These are phyloP conservation scores for Ophiocordyceps camponoti-saundersi DNA, from an alignment of 2,329 filamentous ascomycete genomes.

Conservation along the genomic window DNA sequence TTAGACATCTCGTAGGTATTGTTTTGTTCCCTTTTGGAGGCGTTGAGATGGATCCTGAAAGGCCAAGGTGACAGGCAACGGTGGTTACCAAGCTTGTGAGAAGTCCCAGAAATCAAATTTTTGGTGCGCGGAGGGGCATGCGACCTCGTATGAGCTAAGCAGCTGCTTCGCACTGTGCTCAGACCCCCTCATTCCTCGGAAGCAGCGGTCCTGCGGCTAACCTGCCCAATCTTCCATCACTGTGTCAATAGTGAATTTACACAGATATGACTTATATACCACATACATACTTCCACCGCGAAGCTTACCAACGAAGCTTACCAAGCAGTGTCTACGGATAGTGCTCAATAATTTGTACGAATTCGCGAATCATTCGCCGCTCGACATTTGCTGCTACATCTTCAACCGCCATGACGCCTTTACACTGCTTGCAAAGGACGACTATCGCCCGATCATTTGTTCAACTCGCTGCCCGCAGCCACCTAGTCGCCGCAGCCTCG, in stretches of 20 bases:
- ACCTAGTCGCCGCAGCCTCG: constrained; percentile 9
- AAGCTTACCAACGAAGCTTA: not conserved
- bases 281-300: too few relatives aligned
- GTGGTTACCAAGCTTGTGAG: not conserved
- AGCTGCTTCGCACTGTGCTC: constrained; percentile 5
- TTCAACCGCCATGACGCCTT: constrained; percentile 11
- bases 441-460: constrained; percentile 23
- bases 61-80: constrained; percentile 1
- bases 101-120: constrained; percentile 19
- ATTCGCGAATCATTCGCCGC: not conserved
- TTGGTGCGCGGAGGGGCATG: constrained; percentile 23
- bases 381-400: not conserved
- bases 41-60: constrained; percentile 2
- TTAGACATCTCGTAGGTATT: constrained; percentile 58
- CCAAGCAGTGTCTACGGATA: not conserved
- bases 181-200: too few relatives aligned
- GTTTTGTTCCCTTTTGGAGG: constrained; percentile 5
- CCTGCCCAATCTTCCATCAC: too few relatives aligned
- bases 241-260: not conserved
- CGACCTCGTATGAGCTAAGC: constrained; percentile 19
- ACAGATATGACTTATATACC: not conserved
- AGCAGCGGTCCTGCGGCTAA: too few relatives aligned
- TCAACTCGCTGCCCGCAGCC: constrained; percentile 20
- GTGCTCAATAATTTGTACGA: not conserved
- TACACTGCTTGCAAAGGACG: constrained; percentile 21